Evolutionary conservation across 306 rosid genomes (phyloP), one percentile per base, ranked within the genome.

Genomic region (Canavalia gladiata): DNA sequence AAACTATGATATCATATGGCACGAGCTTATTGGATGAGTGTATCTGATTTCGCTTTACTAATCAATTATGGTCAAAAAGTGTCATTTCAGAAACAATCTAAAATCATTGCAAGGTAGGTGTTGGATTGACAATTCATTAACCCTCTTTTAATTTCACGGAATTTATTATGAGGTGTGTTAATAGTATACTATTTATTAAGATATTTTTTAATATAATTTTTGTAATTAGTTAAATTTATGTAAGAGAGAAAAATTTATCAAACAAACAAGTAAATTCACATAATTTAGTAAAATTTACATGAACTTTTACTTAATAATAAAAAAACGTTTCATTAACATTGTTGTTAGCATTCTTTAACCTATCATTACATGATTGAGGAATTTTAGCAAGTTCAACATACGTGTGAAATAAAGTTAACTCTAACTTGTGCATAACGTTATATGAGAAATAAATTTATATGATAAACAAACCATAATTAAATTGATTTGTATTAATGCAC

Each of bases 81-180:
- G 74, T 67, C 76, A 57, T 71, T 72, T 70, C 54, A 65, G 58
- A 70, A 84, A 64, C 76, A 85, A 84, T 5, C 25, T 8, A 59
- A 75, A 72, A 76, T 76, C 64, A 85, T 79, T 75, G 28, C 8
- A 60, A 18, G 84, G 78, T 72, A 42, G 77, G 82, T 81, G 69
- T 43, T 34, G 55, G 43, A 46, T 87, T 84, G 90, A 81, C 74
- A 69, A 39, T 54, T 79, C 68, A 72, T 72, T 63, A 81, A 63
- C 47, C 57, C 28, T 41, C 4, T 70, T 63, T 72, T 62, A 63
- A 72, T 9, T 51, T 73, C 50, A 30, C 59, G 45, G 52, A 41
- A 30, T 31, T 2, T 4, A 46, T 45, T 30, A 29, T 2, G 8
- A 45, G 25, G 2, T 5, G 42, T 25, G 47, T 8, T 10, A 31